Conservation (phyloP, 139 green algal species). For the Pseudopediastrum boryanum region DNA sequence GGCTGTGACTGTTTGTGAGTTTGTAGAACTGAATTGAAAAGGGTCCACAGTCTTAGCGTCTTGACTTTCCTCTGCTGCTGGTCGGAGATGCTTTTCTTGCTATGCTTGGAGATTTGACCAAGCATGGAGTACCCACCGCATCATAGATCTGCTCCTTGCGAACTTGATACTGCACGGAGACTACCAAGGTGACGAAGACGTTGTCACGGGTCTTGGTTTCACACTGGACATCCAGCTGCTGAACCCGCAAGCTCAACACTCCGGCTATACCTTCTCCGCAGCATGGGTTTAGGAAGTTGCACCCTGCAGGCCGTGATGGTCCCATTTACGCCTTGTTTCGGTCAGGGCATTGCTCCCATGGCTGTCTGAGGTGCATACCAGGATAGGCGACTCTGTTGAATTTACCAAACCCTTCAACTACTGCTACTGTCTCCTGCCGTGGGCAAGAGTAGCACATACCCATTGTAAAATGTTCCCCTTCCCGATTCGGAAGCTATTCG, state of each 20-base stretch:
- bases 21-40: slow-evolving; percentile 90
- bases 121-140: no score
- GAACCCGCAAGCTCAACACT: slow-evolving; percentile 61
- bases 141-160: slow-evolving; percentile 14
- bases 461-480: no score
- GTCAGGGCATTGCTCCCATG: not conserved
- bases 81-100: no score
- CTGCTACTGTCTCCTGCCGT: slow-evolving; percentile 40
- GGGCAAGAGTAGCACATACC: slow-evolving; percentile 35
- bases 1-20: slow-evolving; percentile 62
- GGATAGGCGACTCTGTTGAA: not conserved
- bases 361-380: not conserved
- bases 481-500: no score
- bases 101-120: no score
- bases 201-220: slow-evolving; percentile 52
- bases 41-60: no score
- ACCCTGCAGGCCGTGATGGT: slow-evolving; percentile 19
- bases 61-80: no score
- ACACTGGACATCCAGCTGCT: slow-evolving; percentile 75
- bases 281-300: slow-evolving; percentile 35
- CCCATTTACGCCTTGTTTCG: not conserved
- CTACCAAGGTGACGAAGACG: slow-evolving; percentile 77
- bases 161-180: slow-evolving; percentile 49
- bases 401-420: slow-evolving; percentile 8
- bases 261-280: slow-evolving; percentile 42